phyloP scores from a whole-genome alignment of 2,329 filamentous ascomycete species.

The Ustilaginoidea virens region DNA sequence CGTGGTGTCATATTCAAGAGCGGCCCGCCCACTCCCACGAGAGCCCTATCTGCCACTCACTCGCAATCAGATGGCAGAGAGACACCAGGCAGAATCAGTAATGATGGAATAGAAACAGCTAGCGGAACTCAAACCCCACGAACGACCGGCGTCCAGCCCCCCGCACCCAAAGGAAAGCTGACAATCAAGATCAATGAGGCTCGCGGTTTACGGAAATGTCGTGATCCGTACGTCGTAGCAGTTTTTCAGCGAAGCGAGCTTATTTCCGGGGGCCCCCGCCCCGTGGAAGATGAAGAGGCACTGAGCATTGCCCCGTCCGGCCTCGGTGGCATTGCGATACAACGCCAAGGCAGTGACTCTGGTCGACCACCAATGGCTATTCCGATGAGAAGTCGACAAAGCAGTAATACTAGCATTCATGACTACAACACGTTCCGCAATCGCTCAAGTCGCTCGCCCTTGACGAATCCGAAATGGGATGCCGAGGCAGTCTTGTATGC shows the following conservation, averaged over 20 bases:
- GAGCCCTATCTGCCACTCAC: constrained; percentile 58
- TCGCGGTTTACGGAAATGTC: constrained; percentile 63
- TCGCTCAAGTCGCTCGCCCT: constrained; percentile 36
- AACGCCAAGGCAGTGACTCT: constrained; percentile 63
- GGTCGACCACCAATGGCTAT: constrained; percentile 79
- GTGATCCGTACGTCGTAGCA: constrained; percentile 87
- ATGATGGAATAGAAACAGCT: constrained; percentile 24
- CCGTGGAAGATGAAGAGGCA: constrained; percentile 44
- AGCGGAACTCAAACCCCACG: constrained; percentile 39
- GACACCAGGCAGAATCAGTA: constrained; percentile 21
- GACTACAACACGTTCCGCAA: constrained; percentile 48
- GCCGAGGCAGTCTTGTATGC: constrained; percentile 88
- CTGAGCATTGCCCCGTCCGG: constrained; percentile 29
- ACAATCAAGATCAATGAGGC: constrained; percentile 81
- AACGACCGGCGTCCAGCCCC: constrained; percentile 44
- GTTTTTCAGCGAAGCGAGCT: constrained; percentile 95
- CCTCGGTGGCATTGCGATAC: constrained; percentile 42
- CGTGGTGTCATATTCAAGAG: constrained; percentile 62
- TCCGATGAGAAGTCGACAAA: constrained; percentile 91
- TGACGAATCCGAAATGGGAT: constrained; percentile 87
- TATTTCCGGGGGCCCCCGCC: constrained; percentile 72
- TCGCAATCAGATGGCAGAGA: constrained; percentile 31
- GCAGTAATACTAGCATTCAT: constrained; percentile 76
- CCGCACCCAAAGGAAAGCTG: constrained; percentile 69
- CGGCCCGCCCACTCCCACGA: constrained; percentile 77